Evolutionary conservation across 1,284 basidiomycete species (phyloP).

Genomic region (Chalciporus sp.): DNA sequence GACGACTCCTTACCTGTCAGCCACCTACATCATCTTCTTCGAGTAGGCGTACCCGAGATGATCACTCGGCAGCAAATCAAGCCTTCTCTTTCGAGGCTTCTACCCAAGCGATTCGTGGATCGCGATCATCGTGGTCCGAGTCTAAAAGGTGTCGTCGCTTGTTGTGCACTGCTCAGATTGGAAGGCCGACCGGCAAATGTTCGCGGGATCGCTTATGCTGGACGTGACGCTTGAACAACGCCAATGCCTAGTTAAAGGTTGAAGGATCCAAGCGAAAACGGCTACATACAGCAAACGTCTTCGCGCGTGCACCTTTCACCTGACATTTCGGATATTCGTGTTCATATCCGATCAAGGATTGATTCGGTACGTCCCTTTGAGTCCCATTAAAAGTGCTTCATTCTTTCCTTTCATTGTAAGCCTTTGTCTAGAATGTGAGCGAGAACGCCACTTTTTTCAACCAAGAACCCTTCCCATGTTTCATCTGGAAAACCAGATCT

Average conservation of each 20-base stretch:
- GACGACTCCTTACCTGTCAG: background rate
- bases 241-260: too few species aligned
- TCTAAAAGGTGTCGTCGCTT: slow-evolving; percentile 34
- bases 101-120: slow-evolving; percentile 34
- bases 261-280: too few species aligned
- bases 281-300: background rate
- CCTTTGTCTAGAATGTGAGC: background rate
- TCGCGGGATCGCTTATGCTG: slow-evolving; percentile 35
- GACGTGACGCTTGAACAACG: too few species aligned
- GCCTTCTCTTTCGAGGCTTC: slow-evolving; percentile 15
- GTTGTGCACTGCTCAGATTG: slow-evolving; percentile 15
- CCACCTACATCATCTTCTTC: background rate
- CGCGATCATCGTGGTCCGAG: slow-evolving; percentile 28
- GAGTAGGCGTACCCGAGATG: slow-evolving; percentile 1
- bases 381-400: background rate
- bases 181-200: slow-evolving; percentile 31
- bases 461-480: background rate
- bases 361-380: background rate
- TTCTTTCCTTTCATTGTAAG: background rate
- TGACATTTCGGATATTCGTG: background rate
- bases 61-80: slow-evolving; percentile 31
- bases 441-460: background rate
- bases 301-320: background rate
- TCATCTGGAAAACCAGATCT: background rate
- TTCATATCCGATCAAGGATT: background rate